phyloP scores from a whole-genome alignment of 805 yeast genomes.

The Saturnispora besseyi region DNA sequence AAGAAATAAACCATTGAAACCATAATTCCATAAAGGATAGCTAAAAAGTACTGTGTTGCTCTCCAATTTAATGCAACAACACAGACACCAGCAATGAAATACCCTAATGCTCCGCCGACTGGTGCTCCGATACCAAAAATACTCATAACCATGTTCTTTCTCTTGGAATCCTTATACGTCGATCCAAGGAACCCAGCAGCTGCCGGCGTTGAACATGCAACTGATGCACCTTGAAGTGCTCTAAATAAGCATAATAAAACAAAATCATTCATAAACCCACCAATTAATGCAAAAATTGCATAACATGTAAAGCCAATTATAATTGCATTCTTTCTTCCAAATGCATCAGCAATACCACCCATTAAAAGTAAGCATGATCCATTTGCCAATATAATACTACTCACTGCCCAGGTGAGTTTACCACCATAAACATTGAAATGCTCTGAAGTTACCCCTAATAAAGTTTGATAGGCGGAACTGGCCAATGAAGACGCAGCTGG shows the following conservation, averaged over 20 bases:
- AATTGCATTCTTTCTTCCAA: constrained; percentile 37
- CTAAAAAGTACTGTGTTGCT: constrained; percentile 32
- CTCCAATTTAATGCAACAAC: constrained; percentile 34
- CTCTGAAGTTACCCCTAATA: constrained; percentile 29
- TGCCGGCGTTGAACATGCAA: constrained; percentile 39
- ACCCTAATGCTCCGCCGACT: constrained; percentile 36
- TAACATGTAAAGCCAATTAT: constrained; percentile 27
- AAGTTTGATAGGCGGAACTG: constrained; percentile 29
- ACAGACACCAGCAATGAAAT: constrained; percentile 37
- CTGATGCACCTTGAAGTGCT: constrained; percentile 36
- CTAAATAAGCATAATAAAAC: constrained; percentile 33
- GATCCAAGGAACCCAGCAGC: constrained; percentile 40
- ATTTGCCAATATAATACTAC: constrained; percentile 33
- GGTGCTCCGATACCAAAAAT: constrained; percentile 40
- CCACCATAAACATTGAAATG: constrained; percentile 33
- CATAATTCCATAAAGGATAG: constrained; percentile 30
- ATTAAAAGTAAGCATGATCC: constrained; percentile 36
- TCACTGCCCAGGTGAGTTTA: constrained; percentile 34
- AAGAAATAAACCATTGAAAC: constrained; percentile 18
- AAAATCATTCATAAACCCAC: constrained; percentile 31
- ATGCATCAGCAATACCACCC: constrained; percentile 40
- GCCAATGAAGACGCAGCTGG: constrained; percentile 34
- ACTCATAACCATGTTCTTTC: constrained; percentile 37
- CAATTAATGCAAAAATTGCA: constrained; percentile 28
- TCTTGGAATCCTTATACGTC: constrained; percentile 29